Percentiles rank a stretch among this genome's conserved stretches.
Conservation (phyloP, 768 basidiomycete genomes). For the Termitomyces titanicus region DNA sequence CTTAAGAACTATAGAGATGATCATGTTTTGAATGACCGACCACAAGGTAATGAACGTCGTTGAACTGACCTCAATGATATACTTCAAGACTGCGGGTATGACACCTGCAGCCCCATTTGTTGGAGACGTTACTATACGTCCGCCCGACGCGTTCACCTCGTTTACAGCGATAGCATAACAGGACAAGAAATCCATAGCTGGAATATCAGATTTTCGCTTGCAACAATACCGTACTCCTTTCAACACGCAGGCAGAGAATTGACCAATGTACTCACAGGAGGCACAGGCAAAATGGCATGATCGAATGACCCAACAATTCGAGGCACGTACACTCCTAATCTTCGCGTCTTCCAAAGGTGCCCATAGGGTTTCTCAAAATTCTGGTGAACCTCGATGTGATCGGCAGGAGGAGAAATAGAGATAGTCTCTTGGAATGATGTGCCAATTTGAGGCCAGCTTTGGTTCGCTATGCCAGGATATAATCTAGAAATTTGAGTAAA, state of each 20-base stretch:
- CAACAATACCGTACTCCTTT: not conserved
- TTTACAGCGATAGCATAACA: conserved; percentile 95
- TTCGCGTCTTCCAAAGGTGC: conserved; percentile 1
- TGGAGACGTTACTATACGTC: conserved; percentile 91
- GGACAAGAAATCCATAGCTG: conserved; percentile 89
- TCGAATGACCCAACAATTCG: conserved; percentile 73
- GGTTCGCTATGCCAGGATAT: conserved; percentile 43
- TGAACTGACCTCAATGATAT: conserved; percentile 69
- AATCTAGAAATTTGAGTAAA: conserved; percentile 28
- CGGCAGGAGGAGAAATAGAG: conserved; percentile 20
- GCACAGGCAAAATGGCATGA: conserved; percentile 77
- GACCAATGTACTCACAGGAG: conserved; percentile 53
- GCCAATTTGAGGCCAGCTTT: conserved; percentile 29
- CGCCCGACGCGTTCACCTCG: conserved; percentile 91
- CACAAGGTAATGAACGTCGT: not conserved
- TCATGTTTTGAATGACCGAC: not conserved
- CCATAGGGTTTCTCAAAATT: conserved; percentile 4
- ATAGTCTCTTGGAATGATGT: conserved; percentile 18
- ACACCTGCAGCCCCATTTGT: conserved; percentile 94
- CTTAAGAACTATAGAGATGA: conserved; percentile 63
- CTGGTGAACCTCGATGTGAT: conserved; percentile 12
- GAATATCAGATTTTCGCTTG: conserved; percentile 82
- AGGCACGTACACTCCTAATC: conserved; percentile 24
- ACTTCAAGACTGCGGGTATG: conserved; percentile 90
- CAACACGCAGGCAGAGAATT: not conserved